phyloP scores from a whole-genome alignment of 176 grass and related monocot genomes.

The Bonia amplexicaulis region DNA sequence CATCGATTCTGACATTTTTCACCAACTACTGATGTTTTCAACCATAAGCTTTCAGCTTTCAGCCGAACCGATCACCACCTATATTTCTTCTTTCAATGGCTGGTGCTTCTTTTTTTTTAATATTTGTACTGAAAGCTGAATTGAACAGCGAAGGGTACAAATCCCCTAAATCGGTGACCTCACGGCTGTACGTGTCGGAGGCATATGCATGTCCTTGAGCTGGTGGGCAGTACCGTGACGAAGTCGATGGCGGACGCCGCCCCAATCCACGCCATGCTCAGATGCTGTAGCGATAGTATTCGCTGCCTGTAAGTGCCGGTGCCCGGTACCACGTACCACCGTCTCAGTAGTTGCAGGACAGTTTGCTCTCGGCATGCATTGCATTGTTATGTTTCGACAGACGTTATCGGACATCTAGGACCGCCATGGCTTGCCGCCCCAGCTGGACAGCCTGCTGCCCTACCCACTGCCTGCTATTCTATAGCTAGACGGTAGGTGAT shows the following conservation, averaged over 20 bases:
- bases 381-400: background rate
- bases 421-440: too few species aligned
- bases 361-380: background rate
- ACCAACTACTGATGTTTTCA: too few species aligned
- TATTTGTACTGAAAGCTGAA: background rate
- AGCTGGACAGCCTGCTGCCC: too few species aligned
- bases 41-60: too few species aligned
- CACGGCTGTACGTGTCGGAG: background rate
- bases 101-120: background rate
- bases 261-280: background rate
- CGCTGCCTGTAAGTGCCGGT: background rate
- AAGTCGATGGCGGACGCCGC: background rate
- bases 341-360: background rate
- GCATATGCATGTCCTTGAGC: background rate
- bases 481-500: too few species aligned
- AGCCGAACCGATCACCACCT: too few species aligned
- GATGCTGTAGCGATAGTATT: background rate
- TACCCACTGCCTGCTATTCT: too few species aligned
- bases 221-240: background rate
- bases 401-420: constrained; percentile 6
- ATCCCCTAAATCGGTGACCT: background rate
- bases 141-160: background rate
- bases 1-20: too few species aligned
- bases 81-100: too few species aligned
- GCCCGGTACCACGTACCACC: background rate